A percentile compares a stretch with the other conserved stretches of the same genome.
Evolutionary conservation across 129 eudicot species (phyloP).

Genomic region (Daucus carota): DNA sequence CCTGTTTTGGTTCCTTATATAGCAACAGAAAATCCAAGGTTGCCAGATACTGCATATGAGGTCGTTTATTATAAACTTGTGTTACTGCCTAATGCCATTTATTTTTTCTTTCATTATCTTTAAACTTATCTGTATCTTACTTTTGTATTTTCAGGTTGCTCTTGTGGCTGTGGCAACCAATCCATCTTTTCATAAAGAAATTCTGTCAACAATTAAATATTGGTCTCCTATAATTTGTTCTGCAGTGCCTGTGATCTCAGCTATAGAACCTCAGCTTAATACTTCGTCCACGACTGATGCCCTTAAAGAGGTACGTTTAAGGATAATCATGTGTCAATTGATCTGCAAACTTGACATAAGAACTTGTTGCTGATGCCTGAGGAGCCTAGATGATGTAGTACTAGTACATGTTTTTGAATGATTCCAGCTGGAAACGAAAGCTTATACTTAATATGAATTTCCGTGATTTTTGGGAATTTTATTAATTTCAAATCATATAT

Average conservation of each 20-base stretch:
- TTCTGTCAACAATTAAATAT: constrained; percentile 64
- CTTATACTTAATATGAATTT: too few relatives aligned
- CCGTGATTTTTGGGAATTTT: too few relatives aligned
- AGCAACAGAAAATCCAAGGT: constrained; percentile 87
- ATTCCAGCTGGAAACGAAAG: too few relatives aligned
- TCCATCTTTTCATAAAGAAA: constrained; percentile 84
- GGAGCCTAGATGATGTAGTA: too few relatives aligned
- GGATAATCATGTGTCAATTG: too few relatives aligned
- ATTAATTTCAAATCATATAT: too few relatives aligned
- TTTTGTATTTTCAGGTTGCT: constrained; percentile 64
- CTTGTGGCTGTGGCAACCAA: constrained; percentile 91
- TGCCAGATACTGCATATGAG: constrained; percentile 98
- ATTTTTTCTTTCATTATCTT: background rate
- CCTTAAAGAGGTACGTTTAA: constrained; percentile 94
- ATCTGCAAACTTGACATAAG: too few relatives aligned
- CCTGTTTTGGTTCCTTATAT: constrained; percentile 89
- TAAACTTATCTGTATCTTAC: background rate
- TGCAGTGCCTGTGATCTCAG: constrained; percentile 59
- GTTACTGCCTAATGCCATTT: background rate
- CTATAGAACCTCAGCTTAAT: constrained; percentile 86
- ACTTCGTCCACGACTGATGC: constrained; percentile 73
- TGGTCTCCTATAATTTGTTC: constrained; percentile 92
- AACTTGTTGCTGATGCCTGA: too few relatives aligned
- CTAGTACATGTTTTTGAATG: too few relatives aligned
- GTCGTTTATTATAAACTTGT: constrained; percentile 31